Evolutionary conservation across 2,329 filamentous ascomycete species (phyloP).

Genomic region (Calonectria fujianensis): DNA sequence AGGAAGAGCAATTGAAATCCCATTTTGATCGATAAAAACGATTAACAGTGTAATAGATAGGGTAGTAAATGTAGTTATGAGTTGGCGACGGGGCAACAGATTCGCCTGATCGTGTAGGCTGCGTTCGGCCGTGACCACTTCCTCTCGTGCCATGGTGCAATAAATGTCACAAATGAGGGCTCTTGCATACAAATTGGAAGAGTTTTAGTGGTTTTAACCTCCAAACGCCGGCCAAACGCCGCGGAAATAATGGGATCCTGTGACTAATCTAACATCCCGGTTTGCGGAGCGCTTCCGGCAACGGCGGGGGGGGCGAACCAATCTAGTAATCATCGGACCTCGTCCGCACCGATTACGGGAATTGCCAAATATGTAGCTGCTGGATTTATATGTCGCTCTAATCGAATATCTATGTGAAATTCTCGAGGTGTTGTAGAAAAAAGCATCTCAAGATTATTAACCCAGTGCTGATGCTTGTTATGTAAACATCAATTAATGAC

Average conservation of each 20-base stretch:
- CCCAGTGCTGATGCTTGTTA: background rate
- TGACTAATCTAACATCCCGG: constrained; percentile 9
- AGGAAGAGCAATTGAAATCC: constrained; percentile 71
- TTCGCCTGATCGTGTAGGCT: constrained; percentile 74
- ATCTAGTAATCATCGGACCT: background rate
- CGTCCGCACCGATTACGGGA: background rate
- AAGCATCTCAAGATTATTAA: background rate
- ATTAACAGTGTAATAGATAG: constrained; percentile 73
- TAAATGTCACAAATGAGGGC: background rate
- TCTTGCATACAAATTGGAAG: no score
- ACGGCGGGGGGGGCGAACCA: background rate
- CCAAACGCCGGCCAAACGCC: background rate
- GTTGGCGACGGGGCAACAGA: constrained; percentile 70
- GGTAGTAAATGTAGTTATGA: constrained; percentile 70
- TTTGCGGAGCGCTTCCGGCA: constrained; percentile 7
- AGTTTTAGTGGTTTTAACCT: background rate
- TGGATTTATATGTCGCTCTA: no score
- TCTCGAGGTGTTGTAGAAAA: background rate
- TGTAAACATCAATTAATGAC: background rate
- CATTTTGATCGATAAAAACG: constrained; percentile 75
- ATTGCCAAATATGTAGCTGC: background rate
- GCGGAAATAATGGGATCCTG: no score
- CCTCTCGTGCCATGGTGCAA: constrained; percentile 26
- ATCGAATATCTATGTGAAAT: background rate
- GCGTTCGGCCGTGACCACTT: constrained; percentile 60